These are phyloP conservation scores for Penicillium coffeae DNA, from an alignment of 495 filamentous ascomycete genomes.

Conservation along the genomic window DNA sequence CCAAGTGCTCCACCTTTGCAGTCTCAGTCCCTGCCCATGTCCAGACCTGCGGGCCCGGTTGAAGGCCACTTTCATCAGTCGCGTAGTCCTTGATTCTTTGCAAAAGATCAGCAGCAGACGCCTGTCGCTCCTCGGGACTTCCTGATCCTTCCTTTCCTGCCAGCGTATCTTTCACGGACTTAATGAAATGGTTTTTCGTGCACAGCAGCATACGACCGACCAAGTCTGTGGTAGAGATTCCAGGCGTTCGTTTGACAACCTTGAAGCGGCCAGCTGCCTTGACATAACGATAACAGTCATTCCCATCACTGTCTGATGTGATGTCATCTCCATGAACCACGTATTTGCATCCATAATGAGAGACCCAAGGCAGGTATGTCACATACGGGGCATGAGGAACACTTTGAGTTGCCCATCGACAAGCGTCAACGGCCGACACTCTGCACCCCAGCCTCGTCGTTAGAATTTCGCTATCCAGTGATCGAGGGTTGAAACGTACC, in stretches of 20 bases:
- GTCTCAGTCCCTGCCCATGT: conserved; percentile 61
- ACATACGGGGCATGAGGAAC: conserved; percentile 91
- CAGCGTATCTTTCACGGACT: conserved; percentile 63
- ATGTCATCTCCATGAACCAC: conserved; percentile 93
- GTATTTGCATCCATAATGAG: conserved; percentile 86
- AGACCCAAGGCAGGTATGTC: conserved; percentile 88
- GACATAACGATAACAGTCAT: conserved; percentile 96
- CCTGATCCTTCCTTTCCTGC: conserved; percentile 68
- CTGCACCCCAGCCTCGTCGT: conserved; percentile 23
- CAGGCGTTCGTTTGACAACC: conserved; percentile 92
- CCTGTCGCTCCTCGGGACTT: conserved; percentile 59
- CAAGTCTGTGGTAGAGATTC: conserved; percentile 94
- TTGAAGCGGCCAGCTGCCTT: conserved; percentile 88
- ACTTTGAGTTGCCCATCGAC: conserved; percentile 84
- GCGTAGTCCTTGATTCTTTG: conserved; percentile 80
- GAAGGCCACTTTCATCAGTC: conserved; percentile 70
- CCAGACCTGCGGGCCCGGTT: conserved; percentile 73
- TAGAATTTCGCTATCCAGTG: neutral
- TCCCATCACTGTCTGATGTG: conserved; percentile 74
- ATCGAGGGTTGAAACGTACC: conserved; percentile 44
- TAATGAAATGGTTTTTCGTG: conserved; percentile 84
- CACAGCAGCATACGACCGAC: conserved; percentile 96
- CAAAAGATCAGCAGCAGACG: conserved; percentile 56
- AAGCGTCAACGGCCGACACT: conserved; percentile 83
- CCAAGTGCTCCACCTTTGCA: conserved; percentile 47